Evolutionary conservation across 495 filamentous ascomycete genomes (phyloP).

Genomic region (Xylaria sp.): DNA sequence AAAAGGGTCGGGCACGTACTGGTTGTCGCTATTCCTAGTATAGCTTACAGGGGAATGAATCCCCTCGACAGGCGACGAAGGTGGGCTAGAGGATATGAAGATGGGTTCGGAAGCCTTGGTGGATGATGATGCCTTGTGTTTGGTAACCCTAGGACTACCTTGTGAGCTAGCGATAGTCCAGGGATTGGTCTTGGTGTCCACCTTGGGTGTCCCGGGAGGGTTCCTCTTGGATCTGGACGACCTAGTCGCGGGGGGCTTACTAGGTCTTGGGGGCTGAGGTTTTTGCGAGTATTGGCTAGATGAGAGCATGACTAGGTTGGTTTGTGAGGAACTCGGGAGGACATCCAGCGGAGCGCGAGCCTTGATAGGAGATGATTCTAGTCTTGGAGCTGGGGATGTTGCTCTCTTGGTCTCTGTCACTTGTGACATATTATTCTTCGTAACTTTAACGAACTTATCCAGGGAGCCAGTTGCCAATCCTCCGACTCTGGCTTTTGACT

Average conservation of each 20-base stretch:
- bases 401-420: conserved; percentile 13
- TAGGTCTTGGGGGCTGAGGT: conserved; percentile 35
- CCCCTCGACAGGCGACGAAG: conserved; percentile 36
- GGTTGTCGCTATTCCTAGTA: neutral
- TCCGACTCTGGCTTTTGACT: conserved; percentile 35
- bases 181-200: conserved; percentile 43
- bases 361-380: conserved; percentile 8
- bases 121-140: conserved; percentile 23
- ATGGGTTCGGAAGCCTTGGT: conserved; percentile 43
- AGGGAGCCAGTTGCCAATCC: conserved; percentile 40
- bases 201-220: conserved; percentile 32
- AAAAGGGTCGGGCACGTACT: neutral
- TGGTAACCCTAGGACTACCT: conserved; percentile 41
- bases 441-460: conserved; percentile 49
- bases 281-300: conserved; percentile 28
- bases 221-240: conserved; percentile 24
- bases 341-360: conserved; percentile 11
- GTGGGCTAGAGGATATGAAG: conserved; percentile 53
- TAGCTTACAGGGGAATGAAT: conserved; percentile 23
- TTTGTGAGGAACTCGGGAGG: conserved; percentile 20
- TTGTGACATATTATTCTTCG: conserved; percentile 38
- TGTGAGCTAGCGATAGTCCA: conserved; percentile 55
- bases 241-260: conserved; percentile 43
- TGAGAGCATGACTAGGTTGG: conserved; percentile 5
- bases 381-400: neutral